Percentiles rank a stretch among this genome's conserved stretches.
Evolutionary conservation across 768 basidiomycete genomes (phyloP).

Genomic region (Macrocybe gigantea): DNA sequence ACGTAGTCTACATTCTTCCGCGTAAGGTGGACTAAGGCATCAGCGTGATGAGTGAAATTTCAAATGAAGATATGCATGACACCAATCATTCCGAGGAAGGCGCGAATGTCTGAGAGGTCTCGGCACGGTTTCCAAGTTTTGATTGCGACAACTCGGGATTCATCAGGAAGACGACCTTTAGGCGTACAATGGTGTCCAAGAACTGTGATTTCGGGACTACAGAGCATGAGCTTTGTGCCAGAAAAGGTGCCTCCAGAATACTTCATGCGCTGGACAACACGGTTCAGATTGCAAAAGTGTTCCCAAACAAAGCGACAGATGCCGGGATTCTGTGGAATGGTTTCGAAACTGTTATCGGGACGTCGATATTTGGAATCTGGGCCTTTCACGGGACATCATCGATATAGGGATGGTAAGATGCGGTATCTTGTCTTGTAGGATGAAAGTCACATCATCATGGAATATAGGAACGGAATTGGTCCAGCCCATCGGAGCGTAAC

Average conservation of each 20-base stretch:
- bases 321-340: too few species aligned
- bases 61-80: constrained; percentile 22
- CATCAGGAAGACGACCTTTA: constrained; percentile 22
- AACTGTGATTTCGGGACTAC: constrained; percentile 13
- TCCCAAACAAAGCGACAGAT: too few species aligned
- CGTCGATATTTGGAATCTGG: too few species aligned
- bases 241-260: constrained; percentile 25
- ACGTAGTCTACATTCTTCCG: constrained; percentile 20
- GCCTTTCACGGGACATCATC: too few species aligned
- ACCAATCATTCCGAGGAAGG: constrained; percentile 24
- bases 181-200: constrained; percentile 28
- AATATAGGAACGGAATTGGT: constrained; percentile 20
- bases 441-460: constrained; percentile 15
- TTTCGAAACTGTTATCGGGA: too few species aligned
- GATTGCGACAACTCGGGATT: constrained; percentile 16
- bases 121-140: too few species aligned
- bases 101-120: constrained; percentile 16
- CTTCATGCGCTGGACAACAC: constrained; percentile 22
- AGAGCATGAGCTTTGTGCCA: constrained; percentile 21
- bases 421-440: constrained; percentile 24
- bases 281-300: constrained; percentile 21
- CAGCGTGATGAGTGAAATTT: constrained; percentile 17
- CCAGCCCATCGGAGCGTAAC: constrained; percentile 39
- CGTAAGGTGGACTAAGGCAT: constrained; percentile 18
- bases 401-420: constrained; percentile 20